A percentile compares a stretch with the other conserved stretches of the same genome.
These are phyloP conservation scores for Microbotryomycetes sp. DNA, from an alignment of 1,284 basidiomycete genomes.

Conservation along the genomic window DNA sequence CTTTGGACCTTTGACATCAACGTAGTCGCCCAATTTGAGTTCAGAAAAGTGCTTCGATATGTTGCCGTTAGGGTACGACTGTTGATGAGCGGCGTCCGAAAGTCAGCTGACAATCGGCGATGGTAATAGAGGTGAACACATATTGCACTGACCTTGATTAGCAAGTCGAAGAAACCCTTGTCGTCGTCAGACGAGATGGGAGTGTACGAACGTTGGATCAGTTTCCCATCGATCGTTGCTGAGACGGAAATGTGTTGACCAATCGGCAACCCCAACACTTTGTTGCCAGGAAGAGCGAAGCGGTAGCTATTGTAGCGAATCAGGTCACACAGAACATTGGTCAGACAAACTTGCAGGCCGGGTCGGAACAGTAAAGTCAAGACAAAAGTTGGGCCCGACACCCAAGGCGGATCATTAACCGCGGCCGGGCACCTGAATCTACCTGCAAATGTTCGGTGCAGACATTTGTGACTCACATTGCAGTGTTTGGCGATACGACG, in stretches of 20 bases:
- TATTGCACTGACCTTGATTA: slow-evolving; percentile 70
- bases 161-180: slow-evolving; percentile 85
- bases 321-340: background rate
- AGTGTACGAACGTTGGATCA: slow-evolving; percentile 85
- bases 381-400: background rate
- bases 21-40: slow-evolving; percentile 74
- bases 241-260: slow-evolving; percentile 93
- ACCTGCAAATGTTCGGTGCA: background rate
- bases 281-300: slow-evolving; percentile 70
- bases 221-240: slow-evolving; percentile 85
- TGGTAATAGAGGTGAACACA: background rate
- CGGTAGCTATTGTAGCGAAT: slow-evolving; percentile 64
- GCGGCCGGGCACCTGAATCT: background rate
- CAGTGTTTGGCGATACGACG: slow-evolving; percentile 87
- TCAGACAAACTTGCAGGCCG: background rate
- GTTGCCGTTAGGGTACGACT: slow-evolving; percentile 96
- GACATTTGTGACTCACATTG: slow-evolving; percentile 77
- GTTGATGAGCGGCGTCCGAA: slow-evolving; percentile 13
- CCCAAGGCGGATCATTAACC: background rate
- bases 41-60: slow-evolving; percentile 77
- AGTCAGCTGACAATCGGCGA: background rate
- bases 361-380: no score
- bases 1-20: slow-evolving; percentile 91
- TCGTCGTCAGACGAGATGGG: slow-evolving; percentile 90
- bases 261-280: slow-evolving; percentile 84